These are phyloP conservation scores for Cerioporus squamosus DNA, from an alignment of 1,284 basidiomycete genomes.

Conservation along the genomic window DNA sequence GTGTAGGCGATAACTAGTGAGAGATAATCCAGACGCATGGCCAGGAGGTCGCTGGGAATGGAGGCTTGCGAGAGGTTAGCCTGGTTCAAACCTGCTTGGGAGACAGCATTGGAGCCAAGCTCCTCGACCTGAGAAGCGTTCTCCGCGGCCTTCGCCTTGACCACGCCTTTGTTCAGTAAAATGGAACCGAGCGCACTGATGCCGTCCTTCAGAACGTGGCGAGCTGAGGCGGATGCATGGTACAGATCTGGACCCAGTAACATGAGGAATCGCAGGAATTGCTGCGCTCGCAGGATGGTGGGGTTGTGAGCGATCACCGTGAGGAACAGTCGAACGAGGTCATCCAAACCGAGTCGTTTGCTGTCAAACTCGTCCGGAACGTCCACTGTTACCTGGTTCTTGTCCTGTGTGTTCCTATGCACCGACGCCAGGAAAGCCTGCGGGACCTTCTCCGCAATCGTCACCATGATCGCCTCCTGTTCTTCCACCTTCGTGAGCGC, in stretches of 20 bases:
- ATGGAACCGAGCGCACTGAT: slow-evolving; percentile 70
- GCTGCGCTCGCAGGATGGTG: slow-evolving; percentile 64
- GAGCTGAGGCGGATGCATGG: slow-evolving; percentile 52
- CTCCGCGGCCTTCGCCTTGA: slow-evolving; percentile 53
- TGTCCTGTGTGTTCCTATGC: slow-evolving; percentile 38
- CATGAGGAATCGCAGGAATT: slow-evolving; percentile 69
- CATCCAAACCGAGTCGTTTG: slow-evolving; percentile 61
- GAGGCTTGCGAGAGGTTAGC: slow-evolving; percentile 46
- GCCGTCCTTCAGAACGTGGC: slow-evolving; percentile 65
- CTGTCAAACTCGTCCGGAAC: slow-evolving; percentile 68
- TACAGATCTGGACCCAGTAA: slow-evolving; percentile 63
- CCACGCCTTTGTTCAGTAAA: slow-evolving; percentile 47
- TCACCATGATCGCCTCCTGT: slow-evolving; percentile 71
- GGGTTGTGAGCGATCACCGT: slow-evolving; percentile 83
- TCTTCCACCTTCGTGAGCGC: slow-evolving; percentile 71
- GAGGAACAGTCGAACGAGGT: slow-evolving; percentile 74
- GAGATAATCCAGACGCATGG: slow-evolving; percentile 71
- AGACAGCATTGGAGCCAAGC: slow-evolving; percentile 13
- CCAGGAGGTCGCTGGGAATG: slow-evolving; percentile 54
- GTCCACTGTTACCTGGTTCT: slow-evolving; percentile 39
- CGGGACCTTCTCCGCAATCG: slow-evolving; percentile 68
- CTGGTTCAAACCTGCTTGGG: slow-evolving; percentile 31
- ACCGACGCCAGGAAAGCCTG: slow-evolving; percentile 65
- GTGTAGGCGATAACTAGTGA: slow-evolving; percentile 60
- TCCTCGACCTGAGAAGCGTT: slow-evolving; percentile 25